phyloP scores from a whole-genome alignment of 2,329 filamentous ascomycete genomes.

The Ophiostoma triangulosporum region DNA sequence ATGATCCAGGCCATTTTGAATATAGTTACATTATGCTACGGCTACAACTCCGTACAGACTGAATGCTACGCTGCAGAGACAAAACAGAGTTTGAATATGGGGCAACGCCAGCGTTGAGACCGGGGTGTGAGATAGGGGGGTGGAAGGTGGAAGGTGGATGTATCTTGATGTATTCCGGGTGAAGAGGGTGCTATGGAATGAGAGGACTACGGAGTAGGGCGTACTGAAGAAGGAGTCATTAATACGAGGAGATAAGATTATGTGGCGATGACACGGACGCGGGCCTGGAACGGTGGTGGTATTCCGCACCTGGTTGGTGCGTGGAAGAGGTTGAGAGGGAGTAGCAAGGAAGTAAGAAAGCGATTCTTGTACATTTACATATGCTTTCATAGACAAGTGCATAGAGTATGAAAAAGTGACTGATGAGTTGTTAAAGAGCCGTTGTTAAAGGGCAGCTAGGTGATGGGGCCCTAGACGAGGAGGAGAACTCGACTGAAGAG shows the following conservation, averaged over 20 bases:
- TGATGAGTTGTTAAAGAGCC: too few species aligned
- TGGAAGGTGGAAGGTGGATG: neutral
- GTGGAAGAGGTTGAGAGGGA: too few species aligned
- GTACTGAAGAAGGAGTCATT: neutral
- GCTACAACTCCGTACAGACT: neutral
- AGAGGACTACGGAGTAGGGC: neutral
- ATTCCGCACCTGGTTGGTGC: too few species aligned
- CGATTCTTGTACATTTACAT: too few species aligned
- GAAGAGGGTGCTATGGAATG: neutral
- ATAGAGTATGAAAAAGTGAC: too few species aligned
- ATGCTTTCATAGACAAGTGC: too few species aligned
- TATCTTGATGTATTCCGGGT: too few species aligned
- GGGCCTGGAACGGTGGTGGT: too few species aligned
- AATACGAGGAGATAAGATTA: neutral
- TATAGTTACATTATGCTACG: neutral
- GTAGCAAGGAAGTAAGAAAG: too few species aligned
- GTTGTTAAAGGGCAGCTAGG: too few species aligned
- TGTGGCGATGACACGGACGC: neutral
- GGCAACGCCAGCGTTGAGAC: neutral
- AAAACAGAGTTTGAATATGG: conserved; percentile 1
- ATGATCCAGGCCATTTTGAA: neutral
- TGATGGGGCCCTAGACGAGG: too few species aligned
- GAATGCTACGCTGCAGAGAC: neutral
- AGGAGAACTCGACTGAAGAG: too few species aligned
- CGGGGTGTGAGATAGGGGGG: conserved; percentile 2